These are phyloP conservation scores for Amanita rubescens DNA, from an alignment of 768 basidiomycete species.

Conservation along the genomic window DNA sequence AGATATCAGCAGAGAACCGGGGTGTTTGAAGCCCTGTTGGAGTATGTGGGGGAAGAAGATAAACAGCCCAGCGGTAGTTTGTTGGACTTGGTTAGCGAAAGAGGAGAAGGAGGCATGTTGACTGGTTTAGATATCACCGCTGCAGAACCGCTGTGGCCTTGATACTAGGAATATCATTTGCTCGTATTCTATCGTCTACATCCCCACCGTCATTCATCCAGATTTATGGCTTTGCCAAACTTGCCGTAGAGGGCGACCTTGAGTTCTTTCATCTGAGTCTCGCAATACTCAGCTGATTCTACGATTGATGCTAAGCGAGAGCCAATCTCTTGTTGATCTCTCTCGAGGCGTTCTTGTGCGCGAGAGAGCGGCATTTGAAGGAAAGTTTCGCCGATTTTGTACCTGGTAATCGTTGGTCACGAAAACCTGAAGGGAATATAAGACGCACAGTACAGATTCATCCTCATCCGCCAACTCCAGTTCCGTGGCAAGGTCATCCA, in stretches of 20 bases:
- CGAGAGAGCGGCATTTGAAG: conserved; percentile 64
- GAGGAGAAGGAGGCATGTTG: conserved; percentile 14
- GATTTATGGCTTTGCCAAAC: conserved; percentile 89
- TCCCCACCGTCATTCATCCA: conserved; percentile 55
- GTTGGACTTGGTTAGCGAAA: conserved; percentile 51
- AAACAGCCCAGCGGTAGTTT: conserved; percentile 64
- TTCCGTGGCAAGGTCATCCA: conserved; percentile 83
- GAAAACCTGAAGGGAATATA: not conserved
- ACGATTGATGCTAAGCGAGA: conserved; percentile 45
- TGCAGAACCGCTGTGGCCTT: not conserved
- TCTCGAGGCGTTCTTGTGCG: conserved; percentile 66
- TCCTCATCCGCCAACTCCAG: conserved; percentile 88
- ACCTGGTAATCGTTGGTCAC: conserved; percentile 37
- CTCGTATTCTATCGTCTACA: not conserved
- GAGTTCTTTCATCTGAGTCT: conserved; percentile 70
- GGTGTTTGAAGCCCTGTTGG: conserved; percentile 62
- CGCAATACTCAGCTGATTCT: conserved; percentile 53
- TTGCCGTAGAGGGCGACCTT: conserved; percentile 81
- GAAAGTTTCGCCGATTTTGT: conserved; percentile 87
- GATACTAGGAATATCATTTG: not conserved
- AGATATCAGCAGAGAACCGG: conserved; percentile 58
- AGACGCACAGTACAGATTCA: conserved; percentile 62
- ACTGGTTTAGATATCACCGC: not conserved
- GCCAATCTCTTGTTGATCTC: conserved; percentile 56
- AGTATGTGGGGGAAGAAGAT: conserved; percentile 51